A percentile compares a stretch with the other conserved stretches of the same genome.
Conservation (phyloP, 768 basidiomycete species). For the Hydnum rufescens region DNA sequence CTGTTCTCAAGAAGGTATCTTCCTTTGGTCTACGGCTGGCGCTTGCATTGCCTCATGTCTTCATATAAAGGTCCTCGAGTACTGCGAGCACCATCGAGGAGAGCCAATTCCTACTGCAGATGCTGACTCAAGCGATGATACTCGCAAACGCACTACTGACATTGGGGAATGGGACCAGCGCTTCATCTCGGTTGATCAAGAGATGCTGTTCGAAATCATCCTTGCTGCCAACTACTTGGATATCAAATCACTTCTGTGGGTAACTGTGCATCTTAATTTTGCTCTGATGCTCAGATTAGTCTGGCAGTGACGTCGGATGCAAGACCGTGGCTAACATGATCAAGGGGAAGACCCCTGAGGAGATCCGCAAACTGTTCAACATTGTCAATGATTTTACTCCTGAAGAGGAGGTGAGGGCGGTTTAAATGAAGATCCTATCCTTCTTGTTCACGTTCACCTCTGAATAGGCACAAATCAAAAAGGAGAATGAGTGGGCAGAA, state of each 20-base stretch:
- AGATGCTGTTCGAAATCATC: slow-evolving; percentile 99
- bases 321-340: slow-evolving; percentile 99
- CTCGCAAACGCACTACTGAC: slow-evolving; percentile 92
- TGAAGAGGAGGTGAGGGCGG: slow-evolving; percentile 69
- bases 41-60: neutral
- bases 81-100: slow-evolving; percentile 96
- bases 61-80: slow-evolving; percentile 74
- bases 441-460: slow-evolving; percentile 8
- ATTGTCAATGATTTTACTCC: slow-evolving; percentile 97
- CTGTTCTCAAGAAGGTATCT: slow-evolving; percentile 78
- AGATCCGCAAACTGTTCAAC: slow-evolving; percentile 96
- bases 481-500: slow-evolving; percentile 98
- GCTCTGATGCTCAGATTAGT: neutral
- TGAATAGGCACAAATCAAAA: slow-evolving; percentile 85
- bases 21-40: neutral
- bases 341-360: slow-evolving; percentile 99
- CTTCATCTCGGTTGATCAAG: slow-evolving; percentile 96
- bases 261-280: neutral
- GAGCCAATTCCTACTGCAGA: slow-evolving; percentile 85
- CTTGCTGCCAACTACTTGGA: slow-evolving; percentile 99
- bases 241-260: slow-evolving; percentile 93
- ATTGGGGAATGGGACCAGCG: slow-evolving; percentile 99
- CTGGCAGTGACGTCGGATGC: slow-evolving; percentile 76
- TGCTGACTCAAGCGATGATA: slow-evolving; percentile 74
- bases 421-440: slow-evolving; percentile 6